Evolutionary conservation across 2,329 filamentous ascomycete species (phyloP), one percentile per base, ranked within the genome.

Genomic region (Arthrinium puccinioides): DNA sequence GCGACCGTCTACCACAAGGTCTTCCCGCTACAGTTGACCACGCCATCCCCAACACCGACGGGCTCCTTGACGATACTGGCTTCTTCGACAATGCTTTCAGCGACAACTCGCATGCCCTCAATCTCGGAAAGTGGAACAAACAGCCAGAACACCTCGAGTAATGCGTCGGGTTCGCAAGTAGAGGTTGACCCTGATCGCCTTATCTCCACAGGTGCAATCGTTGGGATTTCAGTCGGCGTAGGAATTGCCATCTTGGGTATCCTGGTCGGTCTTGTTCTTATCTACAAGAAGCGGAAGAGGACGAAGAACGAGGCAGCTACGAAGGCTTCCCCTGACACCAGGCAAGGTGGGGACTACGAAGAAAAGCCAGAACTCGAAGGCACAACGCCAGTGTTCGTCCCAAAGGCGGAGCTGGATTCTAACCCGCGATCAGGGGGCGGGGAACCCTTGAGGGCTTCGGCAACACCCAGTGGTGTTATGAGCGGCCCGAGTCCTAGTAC

Each of bases 1-100:
- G 36, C 36, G n/a, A 31, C 24, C 10, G 30, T 38, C 11, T 38
- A 26, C 7, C 36, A 38, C 23, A 38, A 38, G 24, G 30, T 38
- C 24, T 33, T 38, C 16, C 36, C 36, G n/a, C 19, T 38, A 18
- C 36, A 33, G 13, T 24, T 33, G 31, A 33, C 31, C 15, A 24
- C 20, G n/a, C n/a, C n/a, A n/a, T n/a, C n/a, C n/a, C n/a, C n/a
- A n/a, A n/a, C n/a, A n/a, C n/a, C n/a, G n/a, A n/a, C n/a, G n/a
- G n/a, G n/a, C n/a, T n/a, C n/a, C n/a, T n/a, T n/a, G n/a, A n/a
- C n/a, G n/a, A n/a, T n/a, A n/a, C n/a, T n/a, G n/a, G n/a, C n/a
- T n/a, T n/a, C n/a, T n/a, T n/a, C n/a, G n/a, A n/a, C n/a, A n/a
- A n/a, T n/a, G n/a, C n/a, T n/a, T n/a, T n/a, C n/a, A n/a, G n/a